Evolutionary conservation across 2,329 filamentous ascomycete species (phyloP).

Genomic region (Penicillium griseofulvum): DNA sequence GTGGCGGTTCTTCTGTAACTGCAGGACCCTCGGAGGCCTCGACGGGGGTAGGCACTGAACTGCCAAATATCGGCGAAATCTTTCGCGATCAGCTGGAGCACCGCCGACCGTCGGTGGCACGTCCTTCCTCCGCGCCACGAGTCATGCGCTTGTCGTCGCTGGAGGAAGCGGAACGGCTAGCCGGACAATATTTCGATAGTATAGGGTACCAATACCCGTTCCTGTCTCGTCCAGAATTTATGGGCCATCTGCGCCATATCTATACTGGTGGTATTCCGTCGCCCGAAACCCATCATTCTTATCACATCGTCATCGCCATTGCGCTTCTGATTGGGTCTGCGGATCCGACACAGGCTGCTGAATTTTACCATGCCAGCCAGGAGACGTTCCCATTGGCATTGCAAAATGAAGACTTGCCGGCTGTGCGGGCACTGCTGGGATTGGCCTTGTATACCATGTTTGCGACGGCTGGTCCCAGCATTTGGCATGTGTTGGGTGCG

Average conservation of each 20-base stretch:
- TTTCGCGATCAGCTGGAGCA: constrained; percentile 42
- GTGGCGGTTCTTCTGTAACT: constrained; percentile 18
- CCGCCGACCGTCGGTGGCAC: constrained; percentile 35
- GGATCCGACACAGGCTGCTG: constrained; percentile 30
- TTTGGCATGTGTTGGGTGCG: constrained; percentile 42
- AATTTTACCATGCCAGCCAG: constrained; percentile 38
- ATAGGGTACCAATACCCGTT: constrained; percentile 43
- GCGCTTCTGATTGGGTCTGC: constrained; percentile 35
- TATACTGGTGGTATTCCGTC: constrained; percentile 35
- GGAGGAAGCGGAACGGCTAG: constrained; percentile 35
- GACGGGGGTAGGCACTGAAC: constrained; percentile 28
- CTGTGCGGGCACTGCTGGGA: constrained; percentile 37
- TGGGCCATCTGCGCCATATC: constrained; percentile 33
- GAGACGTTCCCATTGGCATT: constrained; percentile 35
- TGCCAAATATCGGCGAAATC: constrained; percentile 41
- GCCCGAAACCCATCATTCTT: constrained; percentile 35
- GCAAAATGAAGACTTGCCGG: constrained; percentile 40
- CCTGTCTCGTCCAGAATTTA: constrained; percentile 35
- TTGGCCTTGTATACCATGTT: constrained; percentile 40
- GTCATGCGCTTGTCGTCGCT: constrained; percentile 36
- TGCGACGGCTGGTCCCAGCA: constrained; percentile 38
- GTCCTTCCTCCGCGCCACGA: constrained; percentile 32
- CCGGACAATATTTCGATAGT: constrained; percentile 38
- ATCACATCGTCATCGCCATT: constrained; percentile 40
- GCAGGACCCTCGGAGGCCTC: constrained; percentile 21